A percentile compares a stretch with the other conserved stretches of the same genome.
These are phyloP conservation scores for Acacia melanoxylon DNA, from an alignment of 306 rosid genomes.

Conservation along the genomic window DNA sequence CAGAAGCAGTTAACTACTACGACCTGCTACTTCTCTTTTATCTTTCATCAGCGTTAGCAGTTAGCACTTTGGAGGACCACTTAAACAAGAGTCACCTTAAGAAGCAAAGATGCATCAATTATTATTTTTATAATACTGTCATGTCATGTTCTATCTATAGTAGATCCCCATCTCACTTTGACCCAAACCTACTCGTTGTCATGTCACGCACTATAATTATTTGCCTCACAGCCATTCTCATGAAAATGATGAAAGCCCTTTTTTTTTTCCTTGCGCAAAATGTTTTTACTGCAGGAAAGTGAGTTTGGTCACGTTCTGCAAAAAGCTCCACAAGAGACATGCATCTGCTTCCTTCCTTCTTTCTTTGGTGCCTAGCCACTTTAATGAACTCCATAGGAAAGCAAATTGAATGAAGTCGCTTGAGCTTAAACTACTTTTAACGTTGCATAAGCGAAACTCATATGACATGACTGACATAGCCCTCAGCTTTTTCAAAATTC, in stretches of 20 bases:
- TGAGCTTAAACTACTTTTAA: conserved; percentile 9
- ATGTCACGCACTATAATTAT: neutral
- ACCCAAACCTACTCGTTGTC: neutral
- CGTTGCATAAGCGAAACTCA: conserved; percentile 42
- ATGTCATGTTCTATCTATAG: neutral
- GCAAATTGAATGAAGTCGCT: conserved; percentile 24
- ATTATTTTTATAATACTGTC: neutral
- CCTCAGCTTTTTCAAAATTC: conserved; percentile 35
- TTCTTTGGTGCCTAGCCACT: neutral
- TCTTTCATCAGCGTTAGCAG: conserved; percentile 1
- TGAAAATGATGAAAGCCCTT: neutral
- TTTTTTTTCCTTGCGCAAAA: neutral
- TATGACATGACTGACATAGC: conserved; percentile 60
- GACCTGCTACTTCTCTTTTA: conserved; percentile 7
- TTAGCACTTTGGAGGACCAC: neutral
- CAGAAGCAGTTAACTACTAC: conserved; percentile 26
- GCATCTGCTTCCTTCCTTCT: neutral
- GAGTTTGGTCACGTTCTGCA: conserved; percentile 31
- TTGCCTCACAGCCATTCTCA: neutral
- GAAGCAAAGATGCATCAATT: neutral
- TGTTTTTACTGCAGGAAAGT: conserved; percentile 21
- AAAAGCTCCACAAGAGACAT: conserved; percentile 16
- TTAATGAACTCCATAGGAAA: conserved; percentile 8
- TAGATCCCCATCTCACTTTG: neutral
- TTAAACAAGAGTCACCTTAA: neutral